These are phyloP conservation scores for Xylaria acuta DNA, from an alignment of 495 filamentous ascomycete species.

Conservation along the genomic window DNA sequence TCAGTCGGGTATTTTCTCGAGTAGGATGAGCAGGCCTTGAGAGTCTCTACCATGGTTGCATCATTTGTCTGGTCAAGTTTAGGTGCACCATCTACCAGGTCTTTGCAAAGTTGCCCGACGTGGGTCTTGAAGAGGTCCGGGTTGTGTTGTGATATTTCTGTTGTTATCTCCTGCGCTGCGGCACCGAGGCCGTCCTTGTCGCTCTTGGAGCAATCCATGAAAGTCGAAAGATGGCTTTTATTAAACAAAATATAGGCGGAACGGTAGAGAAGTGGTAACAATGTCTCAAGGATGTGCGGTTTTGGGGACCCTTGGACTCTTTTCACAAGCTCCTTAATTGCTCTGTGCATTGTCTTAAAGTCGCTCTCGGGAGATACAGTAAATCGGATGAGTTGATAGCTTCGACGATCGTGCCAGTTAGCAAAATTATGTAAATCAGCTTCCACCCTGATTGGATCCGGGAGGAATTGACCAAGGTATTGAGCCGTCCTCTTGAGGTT, in stretches of 20 bases:
- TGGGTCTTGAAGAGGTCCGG: constrained; percentile 91
- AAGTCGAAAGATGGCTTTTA: constrained; percentile 86
- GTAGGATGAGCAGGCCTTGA: constrained; percentile 92
- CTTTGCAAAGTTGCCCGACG: constrained; percentile 87
- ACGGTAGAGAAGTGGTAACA: constrained; percentile 84
- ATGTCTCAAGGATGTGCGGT: constrained; percentile 71
- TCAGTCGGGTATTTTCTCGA: constrained; percentile 84
- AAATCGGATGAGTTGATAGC: constrained; percentile 86
- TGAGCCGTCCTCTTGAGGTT: constrained; percentile 70
- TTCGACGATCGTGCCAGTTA: constrained; percentile 87
- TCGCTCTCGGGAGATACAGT: constrained; percentile 86
- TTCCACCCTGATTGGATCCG: constrained; percentile 69
- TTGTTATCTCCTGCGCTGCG: constrained; percentile 87
- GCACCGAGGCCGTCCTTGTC: constrained; percentile 78
- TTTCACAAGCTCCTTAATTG: constrained; percentile 87
- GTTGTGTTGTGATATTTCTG: constrained; percentile 87
- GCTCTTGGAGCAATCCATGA: constrained; percentile 83
- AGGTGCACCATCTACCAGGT: constrained; percentile 81
- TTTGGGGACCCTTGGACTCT: constrained; percentile 65
- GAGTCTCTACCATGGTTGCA: constrained; percentile 75
- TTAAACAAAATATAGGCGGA: constrained; percentile 87
- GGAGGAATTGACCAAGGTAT: constrained; percentile 74
- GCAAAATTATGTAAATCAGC: constrained; percentile 88
- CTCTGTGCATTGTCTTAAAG: constrained; percentile 86
- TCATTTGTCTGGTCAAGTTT: constrained; percentile 68